Evolutionary conservation across 2,329 filamentous ascomycete genomes (phyloP).

Genomic region (Cercospora berteroae): DNA sequence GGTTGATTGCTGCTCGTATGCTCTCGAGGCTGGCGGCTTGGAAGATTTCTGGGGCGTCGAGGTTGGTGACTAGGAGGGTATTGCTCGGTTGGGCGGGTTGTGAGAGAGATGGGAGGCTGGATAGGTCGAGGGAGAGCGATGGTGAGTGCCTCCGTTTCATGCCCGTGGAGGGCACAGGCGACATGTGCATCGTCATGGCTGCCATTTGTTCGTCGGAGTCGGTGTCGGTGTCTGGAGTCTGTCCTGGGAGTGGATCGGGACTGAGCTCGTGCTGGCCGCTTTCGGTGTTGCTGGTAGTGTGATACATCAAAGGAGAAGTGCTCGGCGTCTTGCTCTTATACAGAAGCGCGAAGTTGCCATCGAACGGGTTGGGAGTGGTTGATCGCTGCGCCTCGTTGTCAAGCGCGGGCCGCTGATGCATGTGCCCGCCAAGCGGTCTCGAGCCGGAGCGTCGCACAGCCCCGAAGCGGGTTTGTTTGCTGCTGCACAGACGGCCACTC

Average conservation of each 20-base stretch:
- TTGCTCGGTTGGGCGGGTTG: slow-evolving; percentile 76
- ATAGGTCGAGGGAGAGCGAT: slow-evolving; percentile 68
- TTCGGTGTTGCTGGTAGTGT: background rate
- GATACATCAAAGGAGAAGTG: slow-evolving; percentile 7
- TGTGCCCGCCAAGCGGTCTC: slow-evolving; percentile 1
- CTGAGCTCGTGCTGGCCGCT: background rate
- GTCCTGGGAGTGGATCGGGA: background rate
- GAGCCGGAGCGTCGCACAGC: slow-evolving; percentile 3
- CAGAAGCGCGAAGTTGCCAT: background rate
- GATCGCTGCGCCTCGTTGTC: slow-evolving; percentile 4
- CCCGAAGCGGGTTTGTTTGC: background rate
- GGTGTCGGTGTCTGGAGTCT: background rate
- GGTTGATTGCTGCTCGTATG: slow-evolving; percentile 68
- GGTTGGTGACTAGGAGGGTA: slow-evolving; percentile 80
- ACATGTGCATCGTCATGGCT: slow-evolving; percentile 22
- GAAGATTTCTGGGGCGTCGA: slow-evolving; percentile 72
- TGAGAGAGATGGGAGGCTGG: slow-evolving; percentile 65
- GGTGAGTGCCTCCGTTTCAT: slow-evolving; percentile 41
- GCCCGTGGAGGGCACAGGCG: slow-evolving; percentile 17
- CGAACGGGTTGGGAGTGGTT: background rate
- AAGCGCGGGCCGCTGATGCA: slow-evolving; percentile 3
- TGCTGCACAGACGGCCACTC: background rate
- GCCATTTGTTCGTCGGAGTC: slow-evolving; percentile 14
- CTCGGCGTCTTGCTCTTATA: background rate
- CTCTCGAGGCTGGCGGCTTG: slow-evolving; percentile 68